A percentile compares a stretch with the other conserved stretches of the same genome.
phyloP scores from a whole-genome alignment of 2,329 filamentous ascomycete species.

The Harringtonia lauricola region DNA sequence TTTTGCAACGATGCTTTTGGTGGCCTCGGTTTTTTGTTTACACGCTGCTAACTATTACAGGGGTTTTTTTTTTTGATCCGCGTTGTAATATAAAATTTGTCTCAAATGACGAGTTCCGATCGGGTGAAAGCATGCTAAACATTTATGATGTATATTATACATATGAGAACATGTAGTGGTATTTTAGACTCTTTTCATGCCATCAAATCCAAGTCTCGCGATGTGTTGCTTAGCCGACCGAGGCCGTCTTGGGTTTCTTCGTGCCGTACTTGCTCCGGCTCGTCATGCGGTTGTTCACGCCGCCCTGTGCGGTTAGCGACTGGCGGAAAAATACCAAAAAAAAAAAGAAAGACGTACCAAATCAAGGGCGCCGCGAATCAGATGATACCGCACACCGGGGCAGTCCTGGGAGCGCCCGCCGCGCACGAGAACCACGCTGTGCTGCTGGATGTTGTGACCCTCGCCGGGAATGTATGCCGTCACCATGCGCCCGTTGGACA shows the following conservation, averaged over 20 bases:
- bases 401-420: slow-evolving; percentile 93
- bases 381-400: slow-evolving; percentile 92
- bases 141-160: slow-evolving; percentile 3
- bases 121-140: no score
- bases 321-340: not conserved
- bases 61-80: no score
- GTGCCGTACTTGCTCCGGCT: slow-evolving; percentile 95
- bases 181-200: not conserved
- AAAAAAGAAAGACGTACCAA: slow-evolving; percentile 50
- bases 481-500: slow-evolving; percentile 78
- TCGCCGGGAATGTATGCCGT: slow-evolving; percentile 95
- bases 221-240: slow-evolving; percentile 28
- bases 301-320: slow-evolving; percentile 48
- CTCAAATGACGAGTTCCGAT: no score
- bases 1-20: no score
- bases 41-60: no score
- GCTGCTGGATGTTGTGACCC: slow-evolving; percentile 98
- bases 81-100: no score
- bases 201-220: not conserved
- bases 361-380: slow-evolving; percentile 86
- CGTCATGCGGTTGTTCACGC: slow-evolving; percentile 73
- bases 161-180: not conserved
- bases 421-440: slow-evolving; percentile 92
- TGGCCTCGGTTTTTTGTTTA: no score
- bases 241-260: slow-evolving; percentile 90